A percentile compares a stretch with the other conserved stretches of the same genome.
phyloP scores from a whole-genome alignment of 164 flowering plant genomes.

The Cinnamomum micranthum region DNA sequence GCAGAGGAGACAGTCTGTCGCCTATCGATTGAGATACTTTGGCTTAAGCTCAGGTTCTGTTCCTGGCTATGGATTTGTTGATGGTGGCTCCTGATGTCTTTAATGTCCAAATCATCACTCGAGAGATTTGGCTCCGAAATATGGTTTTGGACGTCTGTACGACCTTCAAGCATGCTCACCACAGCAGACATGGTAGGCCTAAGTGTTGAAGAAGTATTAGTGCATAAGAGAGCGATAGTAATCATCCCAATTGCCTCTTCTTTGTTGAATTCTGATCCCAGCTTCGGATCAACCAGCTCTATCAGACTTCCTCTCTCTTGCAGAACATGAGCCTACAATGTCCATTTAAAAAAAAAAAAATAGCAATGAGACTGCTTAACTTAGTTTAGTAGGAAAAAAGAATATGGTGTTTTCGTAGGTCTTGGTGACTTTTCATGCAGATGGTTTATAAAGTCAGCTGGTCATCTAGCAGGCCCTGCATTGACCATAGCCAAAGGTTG shows the following conservation, averaged over 20 bases:
- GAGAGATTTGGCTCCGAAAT: constrained; percentile 25
- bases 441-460: too few species aligned
- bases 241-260: constrained; percentile 52
- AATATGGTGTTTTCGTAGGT: too few species aligned
- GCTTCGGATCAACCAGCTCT: constrained; percentile 50
- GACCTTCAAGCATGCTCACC: constrained; percentile 61
- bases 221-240: constrained; percentile 54
- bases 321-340: constrained; percentile 52
- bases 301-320: constrained; percentile 46
- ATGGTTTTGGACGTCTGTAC: constrained; percentile 30
- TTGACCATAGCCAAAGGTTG: too few species aligned
- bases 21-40: constrained; percentile 15
- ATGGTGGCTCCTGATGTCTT: constrained; percentile 9
- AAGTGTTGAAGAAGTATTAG: constrained; percentile 54
- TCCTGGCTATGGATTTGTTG: constrained; percentile 9
- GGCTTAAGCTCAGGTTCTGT: not conserved
- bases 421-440: too few species aligned
- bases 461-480: too few species aligned
- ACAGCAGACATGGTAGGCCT: constrained; percentile 57
- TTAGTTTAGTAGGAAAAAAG: too few species aligned
- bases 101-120: constrained; percentile 9
- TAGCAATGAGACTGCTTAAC: too few species aligned
- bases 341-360: not conserved
- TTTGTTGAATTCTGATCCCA: too few species aligned
- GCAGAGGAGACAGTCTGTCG: constrained; percentile 30